Conservation (phyloP, 371 early-diverging fungal genomes). For the Mortierella sp. region DNA sequence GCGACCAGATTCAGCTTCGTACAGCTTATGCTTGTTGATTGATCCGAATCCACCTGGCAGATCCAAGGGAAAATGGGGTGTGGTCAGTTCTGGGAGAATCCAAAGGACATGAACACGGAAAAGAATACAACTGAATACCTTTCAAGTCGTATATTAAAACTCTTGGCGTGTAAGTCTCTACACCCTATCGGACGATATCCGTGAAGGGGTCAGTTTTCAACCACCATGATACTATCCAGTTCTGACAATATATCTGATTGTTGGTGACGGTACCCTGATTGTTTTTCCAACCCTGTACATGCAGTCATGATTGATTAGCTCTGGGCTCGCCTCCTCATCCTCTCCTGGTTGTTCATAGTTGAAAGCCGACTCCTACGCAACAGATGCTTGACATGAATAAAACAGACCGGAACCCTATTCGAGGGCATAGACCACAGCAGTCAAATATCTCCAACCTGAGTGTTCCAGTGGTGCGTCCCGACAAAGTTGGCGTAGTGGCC, state of each 20-base stretch:
- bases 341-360: slow-evolving; percentile 44
- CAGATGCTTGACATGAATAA: too few relatives aligned
- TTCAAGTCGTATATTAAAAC: slow-evolving; percentile 81
- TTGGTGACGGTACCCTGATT: slow-evolving; percentile 10
- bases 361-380: slow-evolving; percentile 48
- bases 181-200: slow-evolving; percentile 58
- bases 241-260: background rate
- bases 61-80: too few relatives aligned
- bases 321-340: slow-evolving; percentile 33
- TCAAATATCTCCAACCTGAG: slow-evolving; percentile 63
- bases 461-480: slow-evolving; percentile 94
- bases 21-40: slow-evolving; percentile 71
- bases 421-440: too few relatives aligned
- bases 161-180: slow-evolving; percentile 80
- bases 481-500: slow-evolving; percentile 87
- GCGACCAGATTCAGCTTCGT: slow-evolving; percentile 45
- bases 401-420: too few relatives aligned
- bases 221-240: background rate
- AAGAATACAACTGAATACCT: slow-evolving; percentile 52
- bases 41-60: slow-evolving; percentile 75
- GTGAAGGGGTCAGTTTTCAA: background rate
- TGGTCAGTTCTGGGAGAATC: background rate
- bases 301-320: slow-evolving; percentile 49
- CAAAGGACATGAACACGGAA: background rate
- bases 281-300: slow-evolving; percentile 47